These are phyloP conservation scores for Monosporascus sp. DNA, from an alignment of 2,329 filamentous ascomycete species.

Conservation along the genomic window DNA sequence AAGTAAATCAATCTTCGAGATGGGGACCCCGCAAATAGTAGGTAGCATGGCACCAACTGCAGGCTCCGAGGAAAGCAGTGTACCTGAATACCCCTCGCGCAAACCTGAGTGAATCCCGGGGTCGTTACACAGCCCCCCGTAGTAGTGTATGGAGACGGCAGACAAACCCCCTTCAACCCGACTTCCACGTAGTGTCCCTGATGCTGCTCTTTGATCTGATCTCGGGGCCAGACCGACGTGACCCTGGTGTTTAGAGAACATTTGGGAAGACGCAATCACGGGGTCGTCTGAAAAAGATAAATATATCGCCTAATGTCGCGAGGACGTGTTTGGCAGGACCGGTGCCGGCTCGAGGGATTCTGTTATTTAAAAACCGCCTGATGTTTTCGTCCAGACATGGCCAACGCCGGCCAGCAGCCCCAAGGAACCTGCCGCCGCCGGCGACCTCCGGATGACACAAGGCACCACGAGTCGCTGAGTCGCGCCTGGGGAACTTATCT, in stretches of 20 bases:
- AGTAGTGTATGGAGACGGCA: background rate
- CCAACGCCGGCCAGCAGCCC: background rate
- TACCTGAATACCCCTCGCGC: background rate
- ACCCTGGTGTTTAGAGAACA: background rate
- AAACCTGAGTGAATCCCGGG: background rate
- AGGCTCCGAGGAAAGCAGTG: background rate
- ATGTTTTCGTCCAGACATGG: background rate
- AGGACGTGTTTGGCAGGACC: too few species aligned
- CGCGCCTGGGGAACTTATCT: background rate
- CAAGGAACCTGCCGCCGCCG: background rate
- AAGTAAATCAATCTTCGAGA: background rate
- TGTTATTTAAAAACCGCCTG: background rate
- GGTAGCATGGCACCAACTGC: background rate
- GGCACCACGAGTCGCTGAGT: background rate
- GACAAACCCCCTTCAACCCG: background rate
- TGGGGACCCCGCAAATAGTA: background rate
- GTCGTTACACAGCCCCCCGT: background rate
- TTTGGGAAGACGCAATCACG: background rate
- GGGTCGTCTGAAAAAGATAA: background rate
- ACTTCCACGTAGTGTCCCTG: background rate
- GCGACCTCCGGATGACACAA: background rate
- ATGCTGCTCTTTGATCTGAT: background rate
- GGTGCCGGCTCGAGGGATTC: background rate
- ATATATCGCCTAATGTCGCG: too few species aligned
- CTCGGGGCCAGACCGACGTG: background rate